These are phyloP conservation scores for Cynara cardunculus DNA, from an alignment of 129 eudicot species.

Conservation along the genomic window DNA sequence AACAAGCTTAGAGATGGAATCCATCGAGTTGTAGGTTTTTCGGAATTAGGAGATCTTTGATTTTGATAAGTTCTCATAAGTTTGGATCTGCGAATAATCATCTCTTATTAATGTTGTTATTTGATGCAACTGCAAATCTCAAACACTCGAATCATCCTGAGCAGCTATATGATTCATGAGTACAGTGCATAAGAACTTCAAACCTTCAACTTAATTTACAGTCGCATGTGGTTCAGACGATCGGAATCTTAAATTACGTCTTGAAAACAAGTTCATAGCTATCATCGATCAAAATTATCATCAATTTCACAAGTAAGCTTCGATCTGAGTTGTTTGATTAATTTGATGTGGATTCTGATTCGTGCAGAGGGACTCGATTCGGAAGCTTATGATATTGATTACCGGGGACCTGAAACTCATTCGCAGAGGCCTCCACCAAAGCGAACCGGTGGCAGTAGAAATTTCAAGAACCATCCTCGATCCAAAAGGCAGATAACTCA, in stretches of 20 bases:
- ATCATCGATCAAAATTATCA: neutral
- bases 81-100: neutral
- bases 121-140: neutral
- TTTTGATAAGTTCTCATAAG: neutral
- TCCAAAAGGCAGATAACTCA: slow-evolving; percentile 26
- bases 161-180: neutral
- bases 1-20: neutral
- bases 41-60: neutral
- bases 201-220: neutral
- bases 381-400: slow-evolving; percentile 57
- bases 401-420: slow-evolving; percentile 81
- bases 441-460: slow-evolving; percentile 21
- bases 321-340: neutral
- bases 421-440: slow-evolving; percentile 60
- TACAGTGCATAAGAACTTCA: neutral
- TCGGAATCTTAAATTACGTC: neutral
- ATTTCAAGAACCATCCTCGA: slow-evolving; percentile 19
- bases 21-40: neutral
- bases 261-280: neutral
- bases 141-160: neutral
- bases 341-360: neutral
- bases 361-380: slow-evolving; percentile 31
- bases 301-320: neutral
- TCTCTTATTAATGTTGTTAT: neutral
- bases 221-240: neutral